Percentiles rank a stretch among this genome's conserved stretches.
Evolutionary conservation across 768 basidiomycete species (phyloP).

Genomic region (Paxillus rubicundulus): DNA sequence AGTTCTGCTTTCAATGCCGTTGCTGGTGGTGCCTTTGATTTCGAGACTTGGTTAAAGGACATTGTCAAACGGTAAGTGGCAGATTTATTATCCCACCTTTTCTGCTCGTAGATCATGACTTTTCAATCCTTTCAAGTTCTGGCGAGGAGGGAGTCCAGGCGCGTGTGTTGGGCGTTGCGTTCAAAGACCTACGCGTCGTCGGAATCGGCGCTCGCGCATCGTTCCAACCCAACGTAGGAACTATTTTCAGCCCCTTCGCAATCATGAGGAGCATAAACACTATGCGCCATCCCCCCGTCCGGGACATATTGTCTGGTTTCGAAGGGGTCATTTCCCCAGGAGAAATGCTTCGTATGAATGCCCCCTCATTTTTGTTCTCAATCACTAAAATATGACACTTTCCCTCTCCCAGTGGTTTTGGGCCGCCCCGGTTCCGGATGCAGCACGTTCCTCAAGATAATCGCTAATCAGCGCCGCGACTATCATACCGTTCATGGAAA

Average conservation of each 20-base stretch:
- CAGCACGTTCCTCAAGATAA: slow-evolving; percentile 49
- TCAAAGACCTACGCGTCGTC: slow-evolving; percentile 51
- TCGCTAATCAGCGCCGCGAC: slow-evolving; percentile 44
- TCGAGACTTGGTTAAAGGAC: slow-evolving; percentile 15
- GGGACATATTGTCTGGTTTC: slow-evolving; percentile 62
- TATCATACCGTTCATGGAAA: slow-evolving; percentile 41
- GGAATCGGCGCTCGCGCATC: slow-evolving; percentile 44
- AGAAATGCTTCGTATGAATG: slow-evolving; percentile 69
- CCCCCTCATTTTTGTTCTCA: slow-evolving; percentile 15
- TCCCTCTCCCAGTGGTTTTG: slow-evolving; percentile 57
- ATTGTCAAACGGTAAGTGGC: slow-evolving; percentile 13
- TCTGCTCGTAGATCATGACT: background rate
- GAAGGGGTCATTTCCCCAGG: slow-evolving; percentile 62
- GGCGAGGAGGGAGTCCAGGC: slow-evolving; percentile 30
- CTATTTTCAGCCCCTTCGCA: slow-evolving; percentile 47
- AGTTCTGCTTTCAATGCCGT: background rate
- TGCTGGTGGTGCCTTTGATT: slow-evolving; percentile 1
- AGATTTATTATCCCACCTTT: background rate
- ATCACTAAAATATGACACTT: no score
- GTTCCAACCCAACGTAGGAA: slow-evolving; percentile 51
- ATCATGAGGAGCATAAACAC: slow-evolving; percentile 39
- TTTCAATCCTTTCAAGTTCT: slow-evolving; percentile 23
- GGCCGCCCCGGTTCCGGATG: slow-evolving; percentile 75
- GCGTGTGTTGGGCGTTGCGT: slow-evolving; percentile 50
- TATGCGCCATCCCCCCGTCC: slow-evolving; percentile 57